Evolutionary conservation across 768 basidiomycete genomes (phyloP), one percentile per base, ranked within the genome.

Genomic region (Gymnopilus dilepis): DNA sequence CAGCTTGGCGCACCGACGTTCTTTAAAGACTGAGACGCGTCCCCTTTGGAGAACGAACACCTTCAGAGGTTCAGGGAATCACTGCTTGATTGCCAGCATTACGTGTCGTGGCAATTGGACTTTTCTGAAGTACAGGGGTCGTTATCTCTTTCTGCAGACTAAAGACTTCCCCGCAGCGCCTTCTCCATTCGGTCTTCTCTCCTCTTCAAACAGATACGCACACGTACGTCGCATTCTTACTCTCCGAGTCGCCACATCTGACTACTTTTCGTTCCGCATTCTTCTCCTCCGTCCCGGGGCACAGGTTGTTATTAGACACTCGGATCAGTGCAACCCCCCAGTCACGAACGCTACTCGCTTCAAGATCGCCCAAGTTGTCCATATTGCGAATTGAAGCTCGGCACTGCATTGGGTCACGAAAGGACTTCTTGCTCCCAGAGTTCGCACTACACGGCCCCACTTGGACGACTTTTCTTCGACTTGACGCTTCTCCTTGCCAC

Each of bases 391-490:
- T 51, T 41, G 50, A 59, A 52, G 30, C 38, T 53, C 58, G 38
- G 37, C 52, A 42, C 37, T 50, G 19, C 31, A 41, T 53, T 40
- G n/a, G 30, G n/a, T 59, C 40, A 52, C 34, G 58, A 34, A 48
- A 30, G 50, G 50, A 40, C 58, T 53, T 52, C 58, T 59, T 59
- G 21, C 58, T 59, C 58, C 40, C 58, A 59, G 58, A 50, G n/a
- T 47, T 47, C 43, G 43, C 15, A 24, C n/a, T 40, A 34, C 19
- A 41, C 37, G n/a, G 38, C 34, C 58, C 38, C 50, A 33, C 58
- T 41, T 52, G 38, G 22, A 30, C 40, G 15, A 40, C 12, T 28
- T 51, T 50, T 17, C 38, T 58, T 58, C 45, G 57, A 58, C n/a
- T 24, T 58, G 48, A 47, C 45, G 30, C 33, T 13, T 34, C 43